Conservation (phyloP, 371 early-diverging fungal genomes). For the Syncephalastrum racemosum region DNA sequence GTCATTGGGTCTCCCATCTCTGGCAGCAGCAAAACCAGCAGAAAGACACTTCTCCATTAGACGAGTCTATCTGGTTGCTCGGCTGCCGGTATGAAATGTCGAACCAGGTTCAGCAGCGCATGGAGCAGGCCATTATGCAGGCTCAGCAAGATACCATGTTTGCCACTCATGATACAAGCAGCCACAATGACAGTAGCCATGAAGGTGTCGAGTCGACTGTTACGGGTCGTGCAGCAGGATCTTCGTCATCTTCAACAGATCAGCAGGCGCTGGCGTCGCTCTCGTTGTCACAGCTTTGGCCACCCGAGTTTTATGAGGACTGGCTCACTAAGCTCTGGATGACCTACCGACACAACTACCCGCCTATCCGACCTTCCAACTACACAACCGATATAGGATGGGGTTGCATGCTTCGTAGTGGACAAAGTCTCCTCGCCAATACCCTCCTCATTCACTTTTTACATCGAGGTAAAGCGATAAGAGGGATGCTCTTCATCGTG, state of each 20-base stretch:
- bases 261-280: conserved; percentile 5
- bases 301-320: conserved; percentile 66
- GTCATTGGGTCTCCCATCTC: conserved; percentile 49
- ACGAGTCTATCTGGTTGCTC: conserved; percentile 33
- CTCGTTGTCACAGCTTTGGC: conserved; percentile 31
- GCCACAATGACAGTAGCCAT: not conserved
- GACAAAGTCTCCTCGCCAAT: conserved; percentile 91
- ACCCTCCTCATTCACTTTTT: conserved; percentile 72
- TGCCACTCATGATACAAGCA: not conserved
- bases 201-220: not conserved
- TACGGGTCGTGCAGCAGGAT: conserved; percentile 1
- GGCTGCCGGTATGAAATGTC: conserved; percentile 28
- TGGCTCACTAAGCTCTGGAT: conserved; percentile 85
- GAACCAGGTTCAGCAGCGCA: conserved; percentile 16
- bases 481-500: not conserved
- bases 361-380: conserved; percentile 76
- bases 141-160: conserved; percentile 41
- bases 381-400: conserved; percentile 90
- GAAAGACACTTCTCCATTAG: conserved; percentile 10
- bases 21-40: conserved; percentile 26
- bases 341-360: conserved; percentile 89
- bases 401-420: conserved; percentile 98
- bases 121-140: conserved; percentile 38
- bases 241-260: not conserved
- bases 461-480: conserved; percentile 55